A percentile compares a stretch with the other conserved stretches of the same genome.
Conservation (phyloP, 2,329 filamentous ascomycete genomes). For the Diaporthe sp. region DNA sequence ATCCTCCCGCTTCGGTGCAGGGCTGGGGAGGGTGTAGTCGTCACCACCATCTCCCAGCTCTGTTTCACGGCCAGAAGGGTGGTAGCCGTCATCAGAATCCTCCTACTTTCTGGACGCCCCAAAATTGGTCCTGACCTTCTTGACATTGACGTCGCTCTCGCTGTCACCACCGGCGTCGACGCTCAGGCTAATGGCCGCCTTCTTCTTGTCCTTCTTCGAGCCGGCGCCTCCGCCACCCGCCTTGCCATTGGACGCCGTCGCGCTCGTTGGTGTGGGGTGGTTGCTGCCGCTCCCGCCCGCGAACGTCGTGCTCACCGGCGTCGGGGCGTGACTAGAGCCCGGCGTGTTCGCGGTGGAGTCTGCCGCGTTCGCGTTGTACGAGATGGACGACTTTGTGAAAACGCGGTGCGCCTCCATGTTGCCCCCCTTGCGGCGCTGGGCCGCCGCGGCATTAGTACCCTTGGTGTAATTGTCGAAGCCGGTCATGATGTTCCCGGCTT, state of each 20-base stretch:
- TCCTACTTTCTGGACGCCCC: constrained; percentile 62
- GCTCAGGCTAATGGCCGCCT: constrained; percentile 52
- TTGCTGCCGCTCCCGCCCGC: constrained; percentile 56
- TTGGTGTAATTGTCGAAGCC: constrained; percentile 99
- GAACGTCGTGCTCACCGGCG: constrained; percentile 68
- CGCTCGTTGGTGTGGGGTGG: constrained; percentile 68
- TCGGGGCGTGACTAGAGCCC: constrained; percentile 62
- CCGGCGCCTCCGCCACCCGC: constrained; percentile 47
- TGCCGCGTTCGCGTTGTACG: constrained; percentile 61
- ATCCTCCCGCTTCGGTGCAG: too few species aligned
- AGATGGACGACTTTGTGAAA: constrained; percentile 76
- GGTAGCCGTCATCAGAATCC: background rate
- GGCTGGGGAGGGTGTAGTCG: background rate
- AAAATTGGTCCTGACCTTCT: constrained; percentile 71
- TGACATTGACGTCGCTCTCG: constrained; percentile 67
- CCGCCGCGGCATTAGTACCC: constrained; percentile 73
- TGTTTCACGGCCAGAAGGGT: background rate
- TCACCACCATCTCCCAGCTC: background rate
- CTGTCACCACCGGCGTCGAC: constrained; percentile 62
- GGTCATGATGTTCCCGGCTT: constrained; percentile 93
- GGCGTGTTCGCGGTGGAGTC: constrained; percentile 38
- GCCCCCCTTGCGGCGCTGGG: constrained; percentile 73
- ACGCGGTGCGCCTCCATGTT: constrained; percentile 79
- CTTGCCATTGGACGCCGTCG: constrained; percentile 51
- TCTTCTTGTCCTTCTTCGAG: constrained; percentile 66